These are phyloP conservation scores for Colletotrichum spaethianum DNA, from an alignment of 2,329 filamentous ascomycete species.

Conservation along the genomic window DNA sequence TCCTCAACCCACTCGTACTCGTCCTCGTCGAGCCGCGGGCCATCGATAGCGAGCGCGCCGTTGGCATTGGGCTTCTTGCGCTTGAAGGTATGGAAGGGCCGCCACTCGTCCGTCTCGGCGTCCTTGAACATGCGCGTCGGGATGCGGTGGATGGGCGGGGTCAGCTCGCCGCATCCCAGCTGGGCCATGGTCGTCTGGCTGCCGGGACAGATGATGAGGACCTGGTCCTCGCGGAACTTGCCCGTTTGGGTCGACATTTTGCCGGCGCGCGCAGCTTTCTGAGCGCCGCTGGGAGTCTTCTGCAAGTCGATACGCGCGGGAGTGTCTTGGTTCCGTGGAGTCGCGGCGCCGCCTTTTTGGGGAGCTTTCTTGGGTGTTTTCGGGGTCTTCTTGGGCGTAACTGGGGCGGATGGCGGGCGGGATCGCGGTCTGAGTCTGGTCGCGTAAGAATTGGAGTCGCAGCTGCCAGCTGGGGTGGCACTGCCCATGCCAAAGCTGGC, in stretches of 20 bases:
- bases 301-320: constrained; percentile 2
- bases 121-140: constrained; percentile 96
- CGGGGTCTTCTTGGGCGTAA: constrained; percentile 29
- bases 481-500: constrained; percentile 14
- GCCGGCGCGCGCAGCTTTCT: constrained; percentile 28
- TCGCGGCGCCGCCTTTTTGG: constrained; percentile 6
- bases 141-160: constrained; percentile 87
- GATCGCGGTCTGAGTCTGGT: constrained; percentile 35
- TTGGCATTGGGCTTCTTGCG: constrained; percentile 62
- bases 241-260: constrained; percentile 69
- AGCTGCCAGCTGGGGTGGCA: constrained; percentile 32
- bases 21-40: constrained; percentile 61
- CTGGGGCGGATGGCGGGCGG: constrained; percentile 11
- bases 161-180: constrained; percentile 91
- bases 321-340: constrained; percentile 13
- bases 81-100: constrained; percentile 83
- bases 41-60: constrained; percentile 34
- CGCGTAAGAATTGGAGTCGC: constrained; percentile 28
- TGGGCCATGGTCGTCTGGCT: constrained; percentile 93
- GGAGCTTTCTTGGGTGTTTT: constrained; percentile 23
- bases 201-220: constrained; percentile 82
- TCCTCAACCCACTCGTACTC: constrained; percentile 87
- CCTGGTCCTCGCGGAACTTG: constrained; percentile 76
- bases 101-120: constrained; percentile 80
- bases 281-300: constrained; percentile 6